Evolutionary conservation across 768 basidiomycete genomes (phyloP), one percentile per base, ranked within the genome.

Genomic region (Cystofilobasidium bisporidii): DNA sequence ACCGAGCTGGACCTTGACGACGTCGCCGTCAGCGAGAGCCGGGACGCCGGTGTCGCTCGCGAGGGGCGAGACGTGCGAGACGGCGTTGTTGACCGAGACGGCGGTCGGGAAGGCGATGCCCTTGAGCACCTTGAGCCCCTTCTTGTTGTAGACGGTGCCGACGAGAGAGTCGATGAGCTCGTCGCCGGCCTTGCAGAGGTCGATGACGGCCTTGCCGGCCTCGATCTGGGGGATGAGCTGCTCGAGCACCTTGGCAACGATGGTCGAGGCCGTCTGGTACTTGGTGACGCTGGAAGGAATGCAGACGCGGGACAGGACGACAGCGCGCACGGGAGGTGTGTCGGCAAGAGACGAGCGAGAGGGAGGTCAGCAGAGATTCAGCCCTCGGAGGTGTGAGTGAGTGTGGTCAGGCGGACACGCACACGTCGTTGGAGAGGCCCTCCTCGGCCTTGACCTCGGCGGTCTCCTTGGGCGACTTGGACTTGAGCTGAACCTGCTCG

Each of bases 11-110:
- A 99, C 79, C 80, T 97, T 98, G 72, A 98, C 94, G 67, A 99
- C 85, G 76, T 99, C 96, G 69, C 85, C 85, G 71, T 91, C 61
- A 77, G 82, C 76, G 53, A 78, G 67, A 28, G 71, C 70, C 22
- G 74, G 65, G 28, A 72, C 69, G 70, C 76, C 76, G 70, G 77
- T 74, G 76, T 78, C 91, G 74, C 81, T 91, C 82, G 86, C 86
- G 64, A 97, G 84, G n/a, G 96, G 96, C 15, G 93, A 93, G 81
- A 91, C 96, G 79, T 98, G 90, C 50, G 91, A 86, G 70, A 98
- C 91, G 73, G 85, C 82, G 79, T 96, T 93, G 85, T 98, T 97
- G 72, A 98, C 86, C 30, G 91, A 93, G 72, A 99, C 79, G 73
- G 82, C 85, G 22, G 96, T 97, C 22, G 96, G 96, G 82, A 97